phyloP scores from a whole-genome alignment of 2,329 filamentous ascomycete genomes.

The Acarospora socialis region DNA sequence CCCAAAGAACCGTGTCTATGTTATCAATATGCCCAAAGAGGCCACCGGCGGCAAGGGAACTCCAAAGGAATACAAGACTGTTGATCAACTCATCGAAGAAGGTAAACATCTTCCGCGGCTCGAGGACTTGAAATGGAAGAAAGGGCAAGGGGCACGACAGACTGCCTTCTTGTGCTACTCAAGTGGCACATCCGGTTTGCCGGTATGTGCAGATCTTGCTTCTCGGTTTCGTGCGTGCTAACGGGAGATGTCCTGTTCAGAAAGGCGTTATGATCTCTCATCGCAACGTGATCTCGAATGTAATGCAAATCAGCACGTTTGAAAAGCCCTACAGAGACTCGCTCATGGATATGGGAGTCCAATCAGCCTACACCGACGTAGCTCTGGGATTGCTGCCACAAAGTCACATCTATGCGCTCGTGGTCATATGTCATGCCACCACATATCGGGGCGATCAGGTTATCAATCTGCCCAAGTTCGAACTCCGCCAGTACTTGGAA shows the following conservation, averaged over 20 bases:
- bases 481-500: conserved; percentile 7
- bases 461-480: conserved; percentile 56
- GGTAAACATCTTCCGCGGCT: conserved; percentile 41
- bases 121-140: conserved; percentile 43
- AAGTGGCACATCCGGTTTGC: conserved; percentile 64
- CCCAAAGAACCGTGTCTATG: conserved; percentile 44
- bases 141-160: conserved; percentile 52
- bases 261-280: conserved; percentile 80
- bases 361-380: conserved; percentile 35
- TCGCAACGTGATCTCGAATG: conserved; percentile 63
- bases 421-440: conserved; percentile 52
- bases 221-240: background rate
- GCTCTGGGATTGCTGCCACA: conserved; percentile 59
- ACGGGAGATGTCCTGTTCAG: conserved; percentile 23
- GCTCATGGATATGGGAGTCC: conserved; percentile 16
- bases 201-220: conserved; percentile 34
- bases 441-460: conserved; percentile 60
- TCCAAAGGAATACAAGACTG: conserved; percentile 39
- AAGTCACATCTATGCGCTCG: conserved; percentile 68
- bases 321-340: conserved; percentile 31
- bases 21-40: conserved; percentile 47
- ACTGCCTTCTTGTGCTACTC: conserved; percentile 69
- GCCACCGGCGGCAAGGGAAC: conserved; percentile 31
- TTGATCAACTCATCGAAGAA: conserved; percentile 47
- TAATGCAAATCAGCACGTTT: conserved; percentile 44